Conservation (phyloP, 805 yeast genomes). For the Kodamaea jinghongensis region DNA sequence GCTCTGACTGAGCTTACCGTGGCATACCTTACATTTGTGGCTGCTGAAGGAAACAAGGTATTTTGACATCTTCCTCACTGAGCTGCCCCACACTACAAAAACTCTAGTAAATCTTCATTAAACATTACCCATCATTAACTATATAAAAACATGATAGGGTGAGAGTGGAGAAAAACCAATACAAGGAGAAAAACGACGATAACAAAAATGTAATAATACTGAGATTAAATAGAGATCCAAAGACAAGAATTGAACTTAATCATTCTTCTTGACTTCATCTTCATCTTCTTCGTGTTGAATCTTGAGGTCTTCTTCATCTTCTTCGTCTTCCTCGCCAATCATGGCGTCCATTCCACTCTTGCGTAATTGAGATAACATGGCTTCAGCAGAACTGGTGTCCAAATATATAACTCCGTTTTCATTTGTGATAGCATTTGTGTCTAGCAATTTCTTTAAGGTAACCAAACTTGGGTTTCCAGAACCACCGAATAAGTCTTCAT, state of each 20-base stretch:
- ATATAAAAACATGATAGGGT: not conserved
- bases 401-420: constrained; percentile 65
- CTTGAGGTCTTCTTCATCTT: constrained; percentile 27
- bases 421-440: constrained; percentile 49
- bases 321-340: constrained; percentile 27
- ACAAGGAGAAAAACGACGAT: constrained; percentile 5
- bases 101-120: too few relatives aligned
- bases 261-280: constrained; percentile 17
- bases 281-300: constrained; percentile 34
- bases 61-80: too few relatives aligned
- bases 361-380: constrained; percentile 52
- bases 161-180: not conserved
- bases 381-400: constrained; percentile 60
- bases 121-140: not conserved
- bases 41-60: too few relatives aligned
- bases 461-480: constrained; percentile 12
- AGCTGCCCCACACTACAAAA: too few relatives aligned
- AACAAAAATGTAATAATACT: constrained; percentile 3
- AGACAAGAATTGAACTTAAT: constrained; percentile 1
- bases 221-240: not conserved
- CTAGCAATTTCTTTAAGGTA: constrained; percentile 11
- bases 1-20: too few relatives aligned
- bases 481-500: constrained; percentile 12
- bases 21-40: too few relatives aligned
- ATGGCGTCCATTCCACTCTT: constrained; percentile 27